Evolutionary conservation across 2,329 filamentous ascomycete species (phyloP), one percentile per base, ranked within the genome.

Genomic region (Hysterium pulicare): DNA sequence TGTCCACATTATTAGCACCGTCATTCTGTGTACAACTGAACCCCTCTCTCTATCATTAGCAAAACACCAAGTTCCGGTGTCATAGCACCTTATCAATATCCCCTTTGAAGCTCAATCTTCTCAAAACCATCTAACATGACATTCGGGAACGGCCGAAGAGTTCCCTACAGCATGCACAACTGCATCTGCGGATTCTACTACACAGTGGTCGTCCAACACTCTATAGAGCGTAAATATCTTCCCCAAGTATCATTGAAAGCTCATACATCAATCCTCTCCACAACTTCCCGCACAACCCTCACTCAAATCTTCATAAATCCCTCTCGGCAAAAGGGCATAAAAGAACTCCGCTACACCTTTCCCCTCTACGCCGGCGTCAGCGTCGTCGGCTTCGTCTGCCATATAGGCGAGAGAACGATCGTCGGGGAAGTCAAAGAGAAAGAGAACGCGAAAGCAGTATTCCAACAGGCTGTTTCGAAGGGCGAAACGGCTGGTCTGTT

Each of bases 331-430:
- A 59, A 68, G 8, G 57, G 57, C 3, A 75, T 83, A 45, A 56
- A 70, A 7, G 70, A 87, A 55, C 74, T 81, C 13, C 71, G 72
- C 11, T 90, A 90, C 58, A 75, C 75, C 0, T 89, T 90, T 48
- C 86, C 86, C 0, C 71, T 90, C 0, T 86, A 84, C 49, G 83
- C 87, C 55, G 84, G 85, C 8, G 81, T 86, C 13, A 83, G 79
- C 5, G 80, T 90, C 1, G 82, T 84, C 6, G 74, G 71, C 3
- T 90, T 89, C 49, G 76, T 71, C 4, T 88, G 83, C 64, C 77
- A 71, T 11, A 72, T 89, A 35, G 82, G 76, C 24, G 66, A 73
- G 23, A 77, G 79, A 10, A 70, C 78, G 13, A 78, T 87, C 50
- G 71, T 71, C 3, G 84, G 86, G 11, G 62, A 83, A 10, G 84